Conservation (phyloP, 2,329 filamentous ascomycete genomes). For the Bipolaris victoriae region DNA sequence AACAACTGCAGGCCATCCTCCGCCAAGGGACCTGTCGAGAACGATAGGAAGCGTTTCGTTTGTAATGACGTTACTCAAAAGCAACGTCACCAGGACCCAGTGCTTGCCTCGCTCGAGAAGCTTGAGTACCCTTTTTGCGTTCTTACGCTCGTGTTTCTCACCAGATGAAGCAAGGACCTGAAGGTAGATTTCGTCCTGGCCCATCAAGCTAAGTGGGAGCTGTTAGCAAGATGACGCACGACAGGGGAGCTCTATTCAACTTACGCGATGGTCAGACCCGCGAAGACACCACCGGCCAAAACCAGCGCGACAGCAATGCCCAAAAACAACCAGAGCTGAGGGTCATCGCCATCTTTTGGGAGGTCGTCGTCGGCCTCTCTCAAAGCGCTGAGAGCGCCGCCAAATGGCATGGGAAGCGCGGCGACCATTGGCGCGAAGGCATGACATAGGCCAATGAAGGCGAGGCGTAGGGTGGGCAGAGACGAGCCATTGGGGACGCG, state of each 20-base stretch:
- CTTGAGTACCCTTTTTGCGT: conserved; percentile 80
- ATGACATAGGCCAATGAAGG: conserved; percentile 40
- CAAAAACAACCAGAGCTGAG: conserved; percentile 80
- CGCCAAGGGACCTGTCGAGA: conserved; percentile 89
- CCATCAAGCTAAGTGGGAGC: conserved; percentile 59
- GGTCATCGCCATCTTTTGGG: conserved; percentile 57
- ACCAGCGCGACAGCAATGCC: conserved; percentile 80
- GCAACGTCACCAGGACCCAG: conserved; percentile 94
- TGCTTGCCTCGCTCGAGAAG: conserved; percentile 90
- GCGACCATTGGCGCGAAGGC: conserved; percentile 42
- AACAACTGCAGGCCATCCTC: conserved; percentile 91
- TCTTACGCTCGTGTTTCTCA: conserved; percentile 82
- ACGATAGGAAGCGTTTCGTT: conserved; percentile 94
- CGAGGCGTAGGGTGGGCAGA: conserved; percentile 32
- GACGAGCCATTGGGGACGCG: conserved; percentile 40
- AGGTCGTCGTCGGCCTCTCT: conserved; percentile 33
- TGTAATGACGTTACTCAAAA: conserved; percentile 95
- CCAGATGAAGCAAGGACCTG: conserved; percentile 90
- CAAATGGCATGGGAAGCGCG: conserved; percentile 42
- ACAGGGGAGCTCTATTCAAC: conserved; percentile 40
- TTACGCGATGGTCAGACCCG: conserved; percentile 87
- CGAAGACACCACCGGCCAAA: conserved; percentile 88
- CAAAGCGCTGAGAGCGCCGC: conserved; percentile 28
- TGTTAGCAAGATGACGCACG: conserved; percentile 37
- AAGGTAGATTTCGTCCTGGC: conserved; percentile 91